Percentiles rank a stretch among this genome's conserved stretches.
These are phyloP conservation scores for Lachancea fermentati DNA, from an alignment of 805 yeast species.

Conservation along the genomic window DNA sequence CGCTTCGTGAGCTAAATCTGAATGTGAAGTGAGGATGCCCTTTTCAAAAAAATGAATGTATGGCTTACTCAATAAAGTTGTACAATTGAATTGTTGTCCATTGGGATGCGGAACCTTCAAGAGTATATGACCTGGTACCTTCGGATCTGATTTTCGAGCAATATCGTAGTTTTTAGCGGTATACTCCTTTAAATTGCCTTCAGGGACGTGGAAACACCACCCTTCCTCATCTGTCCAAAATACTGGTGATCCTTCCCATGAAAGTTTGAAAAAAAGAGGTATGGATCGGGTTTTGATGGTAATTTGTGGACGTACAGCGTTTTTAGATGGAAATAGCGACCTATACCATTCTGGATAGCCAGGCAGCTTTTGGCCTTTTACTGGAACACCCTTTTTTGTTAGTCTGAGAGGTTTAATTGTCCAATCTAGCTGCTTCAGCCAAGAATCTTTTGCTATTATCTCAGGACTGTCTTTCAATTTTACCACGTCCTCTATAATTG, in stretches of 20 bases:
- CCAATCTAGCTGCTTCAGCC: slow-evolving; percentile 93
- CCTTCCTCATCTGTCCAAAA: slow-evolving; percentile 76
- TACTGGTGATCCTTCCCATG: slow-evolving; percentile 83
- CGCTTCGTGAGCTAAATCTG: slow-evolving; percentile 69
- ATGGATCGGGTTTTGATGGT: slow-evolving; percentile 71
- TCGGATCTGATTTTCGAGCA: slow-evolving; percentile 18
- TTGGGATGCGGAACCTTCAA: slow-evolving; percentile 87
- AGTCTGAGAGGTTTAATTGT: slow-evolving; percentile 50
- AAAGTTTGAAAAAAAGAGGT: slow-evolving; percentile 66
- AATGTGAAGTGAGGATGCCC: slow-evolving; percentile 65
- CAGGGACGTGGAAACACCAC: slow-evolving; percentile 75
- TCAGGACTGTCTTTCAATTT: slow-evolving; percentile 39
- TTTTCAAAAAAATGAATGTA: slow-evolving; percentile 68
- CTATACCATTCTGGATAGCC: slow-evolving; percentile 95
- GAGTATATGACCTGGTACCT: slow-evolving; percentile 22
- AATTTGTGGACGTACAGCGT: slow-evolving; percentile 43
- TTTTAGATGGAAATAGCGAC: slow-evolving; percentile 40
- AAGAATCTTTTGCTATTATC: slow-evolving; percentile 60
- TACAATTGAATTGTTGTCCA: slow-evolving; percentile 69
- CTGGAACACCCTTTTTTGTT: slow-evolving; percentile 64
- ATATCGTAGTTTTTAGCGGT: slow-evolving; percentile 33
- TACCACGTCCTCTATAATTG: slow-evolving; percentile 57
- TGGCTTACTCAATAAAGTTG: slow-evolving; percentile 71
- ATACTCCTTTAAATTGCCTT: slow-evolving; percentile 27
- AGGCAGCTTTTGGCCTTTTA: slow-evolving; percentile 71